These are phyloP conservation scores for Phlegmacium glaucopus DNA, from an alignment of 768 basidiomycete genomes.

Conservation along the genomic window DNA sequence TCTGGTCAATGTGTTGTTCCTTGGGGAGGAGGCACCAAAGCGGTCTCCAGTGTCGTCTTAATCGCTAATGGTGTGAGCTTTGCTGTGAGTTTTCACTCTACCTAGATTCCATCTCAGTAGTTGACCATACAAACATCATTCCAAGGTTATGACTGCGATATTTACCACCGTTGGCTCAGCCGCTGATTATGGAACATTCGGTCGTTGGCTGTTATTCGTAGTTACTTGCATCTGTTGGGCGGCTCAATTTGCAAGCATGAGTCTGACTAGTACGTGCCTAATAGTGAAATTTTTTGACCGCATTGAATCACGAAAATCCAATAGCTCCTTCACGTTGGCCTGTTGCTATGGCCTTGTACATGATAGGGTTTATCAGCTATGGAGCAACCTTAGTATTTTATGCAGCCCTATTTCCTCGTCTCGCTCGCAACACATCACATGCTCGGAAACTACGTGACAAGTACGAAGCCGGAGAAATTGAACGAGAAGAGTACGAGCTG, in stretches of 20 bases:
- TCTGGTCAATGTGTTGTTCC: conserved; percentile 78
- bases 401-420: conserved; percentile 72
- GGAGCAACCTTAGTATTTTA: conserved; percentile 83
- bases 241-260: conserved; percentile 75
- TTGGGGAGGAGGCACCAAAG: conserved; percentile 70
- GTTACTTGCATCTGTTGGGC: conserved; percentile 78
- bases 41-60: conserved; percentile 74
- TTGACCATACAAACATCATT: neutral
- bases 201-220: conserved; percentile 72
- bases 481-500: conserved; percentile 59
- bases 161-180: conserved; percentile 79
- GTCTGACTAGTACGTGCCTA: conserved; percentile 54
- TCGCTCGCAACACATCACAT: conserved; percentile 74
- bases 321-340: conserved; percentile 67
- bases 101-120: neutral
- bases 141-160: conserved; percentile 70
- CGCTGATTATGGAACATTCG: conserved; percentile 73
- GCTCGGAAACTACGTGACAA: conserved; percentile 51
- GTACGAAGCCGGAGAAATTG: conserved; percentile 58
- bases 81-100: conserved; percentile 40
- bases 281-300: neutral
- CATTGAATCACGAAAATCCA: neutral
- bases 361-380: conserved; percentile 76
- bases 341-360: conserved; percentile 75
- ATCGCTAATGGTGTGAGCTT: conserved; percentile 76